Evolutionary conservation across 371 early-diverging fungal genomes (phyloP), one percentile per base, ranked within the genome.

Genomic region (Haplosporangium sp.): DNA sequence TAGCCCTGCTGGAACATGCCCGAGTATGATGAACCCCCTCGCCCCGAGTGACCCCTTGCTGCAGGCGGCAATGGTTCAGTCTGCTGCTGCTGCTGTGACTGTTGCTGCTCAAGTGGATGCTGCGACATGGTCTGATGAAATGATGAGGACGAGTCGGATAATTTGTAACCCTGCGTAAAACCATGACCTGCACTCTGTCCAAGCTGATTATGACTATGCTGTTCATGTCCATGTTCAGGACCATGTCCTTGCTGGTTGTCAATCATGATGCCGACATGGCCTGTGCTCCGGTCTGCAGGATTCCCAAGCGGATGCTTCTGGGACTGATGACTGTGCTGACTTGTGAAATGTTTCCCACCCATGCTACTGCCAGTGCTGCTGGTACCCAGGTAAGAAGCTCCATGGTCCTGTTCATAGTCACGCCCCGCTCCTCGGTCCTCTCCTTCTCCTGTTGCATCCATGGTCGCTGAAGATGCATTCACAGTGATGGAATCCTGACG

Each of bases 221-320:
- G 47, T 20, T 41, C 65, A 23, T 55, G 75, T 18, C 13, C 52
- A 52, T 13, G 59, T 12, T 36, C 50, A 10, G 47, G 61, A 38
- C 52, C 60, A 50, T 59, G 67, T 46, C 55, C 59, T 18, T 72
- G 67, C 36, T 72, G 67, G 56, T 82, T 74, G 55, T 74, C 77
- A 47, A 82, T 80, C 38, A 52, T 74, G 59, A 82, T 82, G 54
- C 82, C 82, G 8, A 82, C 82, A 57, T 75, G 76, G 61, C 76
- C 80, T 56, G 68, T 79, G 65, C 67, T 80, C 66, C 64, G 54
- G 29, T 64, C 70, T 29, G 55, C 50, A 45, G 21, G 58, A n/a
- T 21, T 48, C 60, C 21, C 56, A 23, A 29, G 59, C 53, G 21
- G 48, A 14, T 50, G 55, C 36, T 20, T 47, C 36, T 37, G 46